A percentile compares a stretch with the other conserved stretches of the same genome.
phyloP scores from a whole-genome alignment of 2,329 filamentous ascomycete species.

The Ilyonectria mors-panacis region DNA sequence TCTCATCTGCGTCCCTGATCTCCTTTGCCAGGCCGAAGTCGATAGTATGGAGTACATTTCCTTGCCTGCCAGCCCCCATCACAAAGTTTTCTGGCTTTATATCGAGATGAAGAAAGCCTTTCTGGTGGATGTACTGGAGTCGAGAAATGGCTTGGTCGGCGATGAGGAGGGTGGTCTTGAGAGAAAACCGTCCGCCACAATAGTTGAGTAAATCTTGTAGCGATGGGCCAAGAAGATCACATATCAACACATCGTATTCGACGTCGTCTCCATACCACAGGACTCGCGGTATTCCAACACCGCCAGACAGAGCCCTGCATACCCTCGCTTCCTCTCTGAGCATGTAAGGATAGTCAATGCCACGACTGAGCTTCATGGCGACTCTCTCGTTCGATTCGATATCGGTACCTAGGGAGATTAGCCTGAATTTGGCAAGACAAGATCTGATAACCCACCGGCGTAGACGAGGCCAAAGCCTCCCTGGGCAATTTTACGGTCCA shows the following conservation, averaged over 20 bases:
- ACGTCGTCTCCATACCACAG: constrained; percentile 39
- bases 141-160: constrained; percentile 41
- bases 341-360: constrained; percentile 11
- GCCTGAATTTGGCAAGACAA: neutral
- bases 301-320: constrained; percentile 31
- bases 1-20: constrained; percentile 17
- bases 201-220: constrained; percentile 73
- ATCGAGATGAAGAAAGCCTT: constrained; percentile 37
- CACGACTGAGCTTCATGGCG: constrained; percentile 49
- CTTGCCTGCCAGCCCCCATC: constrained; percentile 39
- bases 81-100: constrained; percentile 44
- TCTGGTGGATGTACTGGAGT: constrained; percentile 37
- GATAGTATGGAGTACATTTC: constrained; percentile 37
- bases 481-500: constrained; percentile 38
- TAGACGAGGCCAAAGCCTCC: constrained; percentile 43
- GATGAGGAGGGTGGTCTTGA: constrained; percentile 44
- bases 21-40: constrained; percentile 40
- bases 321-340: constrained; percentile 37
- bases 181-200: constrained; percentile 37
- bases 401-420: constrained; percentile 39
- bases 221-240: constrained; percentile 67
- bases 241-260: constrained; percentile 43
- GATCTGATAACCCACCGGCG: constrained; percentile 27
- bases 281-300: constrained; percentile 31
- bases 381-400: constrained; percentile 49